Conservation (phyloP, 208 protist species). For the Leishmania arabica region DNA sequence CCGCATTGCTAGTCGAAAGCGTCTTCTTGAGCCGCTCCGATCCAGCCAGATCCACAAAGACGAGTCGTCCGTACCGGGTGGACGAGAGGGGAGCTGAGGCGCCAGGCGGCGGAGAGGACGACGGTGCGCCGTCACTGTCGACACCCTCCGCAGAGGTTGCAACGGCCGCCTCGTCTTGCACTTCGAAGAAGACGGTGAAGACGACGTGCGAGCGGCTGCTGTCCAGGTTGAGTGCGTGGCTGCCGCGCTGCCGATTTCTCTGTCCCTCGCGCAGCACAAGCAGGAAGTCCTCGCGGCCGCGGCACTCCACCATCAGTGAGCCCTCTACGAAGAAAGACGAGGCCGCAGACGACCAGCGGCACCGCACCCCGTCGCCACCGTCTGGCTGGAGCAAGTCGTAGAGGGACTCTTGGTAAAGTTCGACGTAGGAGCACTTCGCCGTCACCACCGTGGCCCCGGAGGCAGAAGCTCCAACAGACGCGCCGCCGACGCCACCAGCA, state of each 20-base stretch:
- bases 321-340: slow-evolving; percentile 87
- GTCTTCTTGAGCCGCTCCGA: slow-evolving; percentile 92
- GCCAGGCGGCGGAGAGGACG: not conserved
- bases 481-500: not conserved
- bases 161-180: slow-evolving; percentile 10
- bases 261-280: slow-evolving; percentile 85
- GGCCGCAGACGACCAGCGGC: slow-evolving; percentile 73
- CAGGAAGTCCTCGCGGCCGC: slow-evolving; percentile 68
- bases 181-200: slow-evolving; percentile 86
- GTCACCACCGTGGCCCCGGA: slow-evolving; percentile 8
- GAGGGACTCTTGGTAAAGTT: slow-evolving; percentile 89
- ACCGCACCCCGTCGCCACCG: slow-evolving; percentile 43
- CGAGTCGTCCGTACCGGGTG: slow-evolving; percentile 72
- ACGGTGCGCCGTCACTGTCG: not conserved
- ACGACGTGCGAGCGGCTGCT: slow-evolving; percentile 92
- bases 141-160: not conserved
- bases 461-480: not conserved
- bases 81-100: not conserved
- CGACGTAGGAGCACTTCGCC: slow-evolving; percentile 72
- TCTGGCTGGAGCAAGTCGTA: slow-evolving; percentile 82
- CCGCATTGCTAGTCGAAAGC: slow-evolving; percentile 51
- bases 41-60: slow-evolving; percentile 94
- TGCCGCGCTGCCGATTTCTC: slow-evolving; percentile 67
- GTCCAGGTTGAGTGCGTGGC: slow-evolving; percentile 84
- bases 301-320: slow-evolving; percentile 82